These are phyloP conservation scores for Logfia minima DNA, from an alignment of 129 eudicot genomes.

Conservation along the genomic window DNA sequence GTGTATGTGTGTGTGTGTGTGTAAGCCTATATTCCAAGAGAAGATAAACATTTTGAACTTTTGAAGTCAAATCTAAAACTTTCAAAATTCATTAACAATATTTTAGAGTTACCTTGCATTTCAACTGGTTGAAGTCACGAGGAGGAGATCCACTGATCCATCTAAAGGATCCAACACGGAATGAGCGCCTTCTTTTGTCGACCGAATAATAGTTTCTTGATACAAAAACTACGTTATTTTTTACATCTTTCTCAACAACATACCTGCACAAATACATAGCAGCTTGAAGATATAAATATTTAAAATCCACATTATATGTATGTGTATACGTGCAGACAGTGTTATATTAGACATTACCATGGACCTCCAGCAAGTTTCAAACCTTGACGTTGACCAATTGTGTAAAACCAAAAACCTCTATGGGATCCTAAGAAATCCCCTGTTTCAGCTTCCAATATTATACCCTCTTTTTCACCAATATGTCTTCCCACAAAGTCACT, in stretches of 20 bases:
- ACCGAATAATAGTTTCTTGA: slow-evolving; percentile 84
- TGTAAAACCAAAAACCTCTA: slow-evolving; percentile 92
- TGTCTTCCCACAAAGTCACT: slow-evolving; percentile 95
- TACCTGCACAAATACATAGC: slow-evolving; percentile 57
- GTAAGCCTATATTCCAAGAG: neutral
- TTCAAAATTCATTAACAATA: neutral
- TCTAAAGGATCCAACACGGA: slow-evolving; percentile 88
- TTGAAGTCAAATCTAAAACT: neutral
- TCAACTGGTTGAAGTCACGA: slow-evolving; percentile 43
- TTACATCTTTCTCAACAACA: slow-evolving; percentile 86
- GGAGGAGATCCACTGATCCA: slow-evolving; percentile 75
- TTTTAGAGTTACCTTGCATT: slow-evolving; percentile 71
- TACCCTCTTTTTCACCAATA: slow-evolving; percentile 89
- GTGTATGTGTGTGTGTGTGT: neutral
- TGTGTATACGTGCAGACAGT: neutral
- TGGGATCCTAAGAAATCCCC: slow-evolving; percentile 87
- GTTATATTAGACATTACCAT: slow-evolving; percentile 50
- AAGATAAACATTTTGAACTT: neutral
- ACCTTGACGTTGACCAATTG: slow-evolving; percentile 98
- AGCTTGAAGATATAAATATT: slow-evolving; percentile 6
- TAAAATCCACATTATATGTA: neutral
- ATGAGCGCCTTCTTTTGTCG: slow-evolving; percentile 87
- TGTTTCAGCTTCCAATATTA: slow-evolving; percentile 92
- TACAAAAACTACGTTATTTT: slow-evolving; percentile 78
- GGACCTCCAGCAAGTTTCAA: slow-evolving; percentile 95